Evolutionary conservation across 306 rosid genomes (phyloP), one percentile per base, ranked within the genome.

Genomic region (Gillenia trifoliata): DNA sequence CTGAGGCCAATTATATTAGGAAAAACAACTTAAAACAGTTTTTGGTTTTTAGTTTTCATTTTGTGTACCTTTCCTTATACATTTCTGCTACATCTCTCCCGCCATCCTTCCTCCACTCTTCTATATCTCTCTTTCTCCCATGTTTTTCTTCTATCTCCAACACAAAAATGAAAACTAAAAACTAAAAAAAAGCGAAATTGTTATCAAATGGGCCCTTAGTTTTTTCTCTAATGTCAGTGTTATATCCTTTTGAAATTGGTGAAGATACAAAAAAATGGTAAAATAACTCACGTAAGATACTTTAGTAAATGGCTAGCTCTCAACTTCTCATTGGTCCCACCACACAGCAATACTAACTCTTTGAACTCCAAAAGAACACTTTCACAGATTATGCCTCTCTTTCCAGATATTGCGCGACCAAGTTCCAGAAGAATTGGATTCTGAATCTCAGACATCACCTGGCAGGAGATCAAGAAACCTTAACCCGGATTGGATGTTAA

Each of bases 401-500:
- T 94, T 36, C 91, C 94, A 69, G 77, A 66, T 75, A 91, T 59
- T 41, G 84, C 45, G 62, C 81, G 73, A 65, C 83, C 70, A 64
- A 94, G 76, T 77, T 89, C 89, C 77, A 43, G 78, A 59, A 78
- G 91, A 75, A 91, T 89, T 15, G 97, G 93, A 66, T 85, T 85
- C 82, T 94, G 72, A 78, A 88, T 78, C 85, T 94, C 98, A 55
- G 94, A 94, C 85, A 82, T 87, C 65, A 80, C 88, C 98, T 93
- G 82, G 55, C 66, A 81, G n/a, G 67, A 79, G 65, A 59, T 68
- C 38, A 78, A 73, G 71, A 68, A 72, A 15, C 61, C 50, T 71
- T 62, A 66, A 57, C 38, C 31, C 9, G 41, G 41, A 38, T 8
- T 60, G 23, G 67, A 80, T 52, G 60, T 72, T 36, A 47, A 60